phyloP scores from a whole-genome alignment of 176 grass and related monocot genomes.

The Carex pumila region DNA sequence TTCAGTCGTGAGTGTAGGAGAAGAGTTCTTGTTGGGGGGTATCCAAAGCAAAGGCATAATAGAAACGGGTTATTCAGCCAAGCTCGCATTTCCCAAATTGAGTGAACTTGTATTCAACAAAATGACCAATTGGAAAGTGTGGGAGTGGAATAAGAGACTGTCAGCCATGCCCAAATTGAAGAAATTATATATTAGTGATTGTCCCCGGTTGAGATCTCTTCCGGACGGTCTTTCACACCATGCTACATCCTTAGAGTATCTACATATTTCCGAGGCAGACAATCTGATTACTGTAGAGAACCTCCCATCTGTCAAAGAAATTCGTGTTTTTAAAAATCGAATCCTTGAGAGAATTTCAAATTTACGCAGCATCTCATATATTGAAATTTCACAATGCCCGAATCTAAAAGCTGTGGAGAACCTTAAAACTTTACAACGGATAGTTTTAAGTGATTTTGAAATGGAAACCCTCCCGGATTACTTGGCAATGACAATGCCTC shows the following conservation, averaged over 20 bases:
- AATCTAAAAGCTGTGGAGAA: neutral
- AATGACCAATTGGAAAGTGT: neutral
- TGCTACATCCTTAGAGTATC: neutral
- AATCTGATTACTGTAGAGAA: neutral
- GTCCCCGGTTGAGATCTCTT: neutral
- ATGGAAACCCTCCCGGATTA: neutral
- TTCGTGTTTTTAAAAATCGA: neutral
- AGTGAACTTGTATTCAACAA: neutral
- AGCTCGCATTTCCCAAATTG: neutral
- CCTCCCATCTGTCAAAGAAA: neutral
- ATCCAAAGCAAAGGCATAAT: too few species aligned
- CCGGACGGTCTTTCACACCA: neutral
- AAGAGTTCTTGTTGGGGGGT: neutral
- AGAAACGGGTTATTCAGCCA: too few species aligned
- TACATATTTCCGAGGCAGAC: neutral
- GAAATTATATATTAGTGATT: neutral
- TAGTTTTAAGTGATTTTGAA: neutral
- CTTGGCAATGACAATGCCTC: neutral
- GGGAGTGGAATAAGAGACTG: neutral
- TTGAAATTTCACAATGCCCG: neutral
- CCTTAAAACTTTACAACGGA: neutral
- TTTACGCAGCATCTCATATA: neutral
- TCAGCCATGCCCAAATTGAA: neutral
- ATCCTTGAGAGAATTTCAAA: neutral
- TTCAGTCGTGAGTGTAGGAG: neutral